Percentiles rank a stretch among this genome's conserved stretches.
These are phyloP conservation scores for Pichia sp. DNA, from an alignment of 1,139 yeast species.

Conservation along the genomic window DNA sequence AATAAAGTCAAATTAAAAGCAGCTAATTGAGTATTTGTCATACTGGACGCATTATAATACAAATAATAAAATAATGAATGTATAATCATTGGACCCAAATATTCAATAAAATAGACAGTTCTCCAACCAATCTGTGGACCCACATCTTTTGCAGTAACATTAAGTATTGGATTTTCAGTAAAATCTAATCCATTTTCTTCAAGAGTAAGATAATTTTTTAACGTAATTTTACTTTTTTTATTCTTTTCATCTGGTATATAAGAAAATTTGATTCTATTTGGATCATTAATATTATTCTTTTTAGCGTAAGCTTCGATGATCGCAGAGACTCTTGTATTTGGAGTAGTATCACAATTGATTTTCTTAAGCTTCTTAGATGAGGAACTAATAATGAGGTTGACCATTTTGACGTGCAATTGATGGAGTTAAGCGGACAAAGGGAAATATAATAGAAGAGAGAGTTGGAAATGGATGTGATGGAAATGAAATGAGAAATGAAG, in stretches of 20 bases:
- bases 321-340: constrained; percentile 26
- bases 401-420: constrained; percentile 18
- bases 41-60: constrained; percentile 32
- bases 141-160: constrained; percentile 65
- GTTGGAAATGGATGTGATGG: not conserved
- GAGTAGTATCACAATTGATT: constrained; percentile 31
- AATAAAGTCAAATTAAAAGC: constrained; percentile 52
- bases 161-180: constrained; percentile 28
- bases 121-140: constrained; percentile 95
- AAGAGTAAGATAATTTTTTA: constrained; percentile 31
- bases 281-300: constrained; percentile 37
- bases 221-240: constrained; percentile 31
- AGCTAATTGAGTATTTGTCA: constrained; percentile 46
- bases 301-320: constrained; percentile 34
- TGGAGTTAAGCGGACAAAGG: not conserved
- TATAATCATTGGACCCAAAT: constrained; percentile 78
- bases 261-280: constrained; percentile 37
- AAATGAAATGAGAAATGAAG: not conserved
- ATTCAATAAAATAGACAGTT: constrained; percentile 79
- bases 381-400: constrained; percentile 26
- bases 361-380: constrained; percentile 26
- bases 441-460: not conserved
- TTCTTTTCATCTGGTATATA: constrained; percentile 23
- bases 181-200: constrained; percentile 32
- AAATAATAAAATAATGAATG: constrained; percentile 62